Evolutionary conservation across 2,329 filamentous ascomycete genomes (phyloP).

Genomic region (Scorias spongiosa): DNA sequence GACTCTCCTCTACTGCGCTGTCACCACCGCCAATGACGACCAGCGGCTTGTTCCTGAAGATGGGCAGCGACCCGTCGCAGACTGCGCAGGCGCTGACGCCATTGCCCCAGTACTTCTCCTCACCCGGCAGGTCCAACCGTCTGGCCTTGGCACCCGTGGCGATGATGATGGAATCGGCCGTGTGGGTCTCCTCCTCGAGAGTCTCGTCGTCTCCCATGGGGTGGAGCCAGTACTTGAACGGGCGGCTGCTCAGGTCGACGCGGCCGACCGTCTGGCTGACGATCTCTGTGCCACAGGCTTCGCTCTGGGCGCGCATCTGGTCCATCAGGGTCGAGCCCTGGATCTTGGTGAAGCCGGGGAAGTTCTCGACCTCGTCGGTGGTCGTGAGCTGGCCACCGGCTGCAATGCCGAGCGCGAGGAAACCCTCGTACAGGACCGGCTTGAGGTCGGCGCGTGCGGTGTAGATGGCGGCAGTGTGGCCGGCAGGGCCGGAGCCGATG

Average conservation of each 20-base stretch:
- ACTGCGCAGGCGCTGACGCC: conserved; percentile 94
- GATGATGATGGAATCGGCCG: conserved; percentile 82
- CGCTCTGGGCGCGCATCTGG: conserved; percentile 80
- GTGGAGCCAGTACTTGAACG: conserved; percentile 72
- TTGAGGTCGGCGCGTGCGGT: conserved; percentile 86
- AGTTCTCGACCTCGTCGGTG: conserved; percentile 97
- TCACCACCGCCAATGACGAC: conserved; percentile 95
- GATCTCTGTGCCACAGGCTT: conserved; percentile 83
- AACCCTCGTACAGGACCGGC: conserved; percentile 92
- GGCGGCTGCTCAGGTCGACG: conserved; percentile 67
- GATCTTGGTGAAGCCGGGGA: conserved; percentile 84
- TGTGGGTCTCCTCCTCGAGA: conserved; percentile 55
- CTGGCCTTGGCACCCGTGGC: conserved; percentile 89
- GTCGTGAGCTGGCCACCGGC: conserved; percentile 95
- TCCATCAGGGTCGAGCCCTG: conserved; percentile 87
- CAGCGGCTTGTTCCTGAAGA: conserved; percentile 91
- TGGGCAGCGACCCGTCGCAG: conserved; percentile 90
- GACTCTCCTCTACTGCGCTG: conserved; percentile 90
- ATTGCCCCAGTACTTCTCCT: conserved; percentile 95
- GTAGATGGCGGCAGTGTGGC: conserved; percentile 95
- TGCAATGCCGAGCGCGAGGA: conserved; percentile 92
- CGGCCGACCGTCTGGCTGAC: conserved; percentile 82
- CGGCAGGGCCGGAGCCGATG: conserved; percentile 74
- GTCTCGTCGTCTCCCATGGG: conserved; percentile 66
- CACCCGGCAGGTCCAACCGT: conserved; percentile 66